These are phyloP conservation scores for Pythium aquatile DNA, from an alignment of 352 stramenopile genomes.

Conservation along the genomic window DNA sequence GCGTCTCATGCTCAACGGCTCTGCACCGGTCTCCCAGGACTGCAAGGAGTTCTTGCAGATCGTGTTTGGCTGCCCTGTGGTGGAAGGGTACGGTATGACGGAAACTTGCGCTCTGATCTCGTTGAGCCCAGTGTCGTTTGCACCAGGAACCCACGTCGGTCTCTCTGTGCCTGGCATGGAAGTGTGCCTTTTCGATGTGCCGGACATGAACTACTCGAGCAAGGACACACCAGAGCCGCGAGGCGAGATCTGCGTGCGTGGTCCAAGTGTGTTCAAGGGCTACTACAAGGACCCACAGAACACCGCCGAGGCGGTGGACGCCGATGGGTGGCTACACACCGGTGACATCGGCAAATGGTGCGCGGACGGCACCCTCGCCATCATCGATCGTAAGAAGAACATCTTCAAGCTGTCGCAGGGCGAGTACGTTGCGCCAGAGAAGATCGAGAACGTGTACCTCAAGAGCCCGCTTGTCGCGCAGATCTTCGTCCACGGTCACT, in stretches of 20 bases:
- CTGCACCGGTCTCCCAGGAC: slow-evolving; percentile 89
- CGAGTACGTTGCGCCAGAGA: slow-evolving; percentile 96
- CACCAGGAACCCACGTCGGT: slow-evolving; percentile 88
- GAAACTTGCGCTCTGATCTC: slow-evolving; percentile 60
- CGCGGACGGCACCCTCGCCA: slow-evolving; percentile 84
- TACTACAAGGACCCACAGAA: slow-evolving; percentile 96
- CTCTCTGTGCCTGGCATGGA: slow-evolving; percentile 80
- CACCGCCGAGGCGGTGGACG: slow-evolving; percentile 89
- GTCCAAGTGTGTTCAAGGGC: slow-evolving; percentile 81
- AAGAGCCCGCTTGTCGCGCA: slow-evolving; percentile 91
- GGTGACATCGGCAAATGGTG: slow-evolving; percentile 96
- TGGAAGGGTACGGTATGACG: slow-evolving; percentile 96
- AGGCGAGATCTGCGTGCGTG: slow-evolving; percentile 85
- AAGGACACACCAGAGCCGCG: slow-evolving; percentile 54
- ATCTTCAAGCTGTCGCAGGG: slow-evolving; percentile 93
- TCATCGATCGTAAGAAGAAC: slow-evolving; percentile 93
- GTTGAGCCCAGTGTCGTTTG: slow-evolving; percentile 36
- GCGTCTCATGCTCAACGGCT: slow-evolving; percentile 92
- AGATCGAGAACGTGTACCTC: slow-evolving; percentile 95
- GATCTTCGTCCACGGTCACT: slow-evolving; percentile 95
- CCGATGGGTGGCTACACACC: slow-evolving; percentile 95
- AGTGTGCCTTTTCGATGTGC: slow-evolving; percentile 93
- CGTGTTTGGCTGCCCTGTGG: slow-evolving; percentile 87
- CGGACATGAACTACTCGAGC: slow-evolving; percentile 95
- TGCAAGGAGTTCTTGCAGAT: slow-evolving; percentile 95